Percentiles rank a stretch among this genome's conserved stretches.
phyloP scores from a whole-genome alignment of 257 asterid genomes.

The Plantago ovata region DNA sequence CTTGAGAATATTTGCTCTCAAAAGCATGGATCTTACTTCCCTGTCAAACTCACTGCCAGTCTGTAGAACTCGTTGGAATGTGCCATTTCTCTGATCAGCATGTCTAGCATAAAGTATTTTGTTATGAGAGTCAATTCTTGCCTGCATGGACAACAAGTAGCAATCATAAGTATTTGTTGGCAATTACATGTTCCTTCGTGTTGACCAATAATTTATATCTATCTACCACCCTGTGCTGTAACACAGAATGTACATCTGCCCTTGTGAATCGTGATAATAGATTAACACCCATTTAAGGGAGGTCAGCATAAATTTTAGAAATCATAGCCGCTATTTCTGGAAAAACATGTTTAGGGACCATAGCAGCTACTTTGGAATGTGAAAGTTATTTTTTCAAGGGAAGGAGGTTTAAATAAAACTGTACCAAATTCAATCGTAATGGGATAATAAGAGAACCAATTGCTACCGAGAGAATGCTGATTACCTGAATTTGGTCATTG shows the following conservation, averaged over 20 bases:
- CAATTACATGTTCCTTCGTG: not conserved
- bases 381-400: too few species aligned
- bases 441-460: not conserved
- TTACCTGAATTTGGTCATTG: constrained; percentile 86
- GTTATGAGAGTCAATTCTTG: constrained; percentile 93
- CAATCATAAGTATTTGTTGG: not conserved
- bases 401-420: not conserved
- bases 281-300: too few species aligned
- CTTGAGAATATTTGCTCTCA: constrained; percentile 86
- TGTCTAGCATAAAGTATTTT: constrained; percentile 92
- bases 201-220: not conserved
- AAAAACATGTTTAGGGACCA: too few species aligned
- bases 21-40: constrained; percentile 77
- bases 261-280: too few species aligned
- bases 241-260: too few species aligned
- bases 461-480: not conserved
- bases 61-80: constrained; percentile 84
- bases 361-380: too few species aligned
- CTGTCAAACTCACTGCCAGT: constrained; percentile 75
- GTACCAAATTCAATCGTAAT: not conserved
- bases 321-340: too few species aligned
- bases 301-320: too few species aligned
- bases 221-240: too few species aligned
- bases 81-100: constrained; percentile 92
- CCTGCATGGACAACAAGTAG: constrained; percentile 44